A percentile compares a stretch with the other conserved stretches of the same genome.
Conservation (phyloP, 495 filamentous ascomycete genomes). For the Hypomontagnella monticulosa region DNA sequence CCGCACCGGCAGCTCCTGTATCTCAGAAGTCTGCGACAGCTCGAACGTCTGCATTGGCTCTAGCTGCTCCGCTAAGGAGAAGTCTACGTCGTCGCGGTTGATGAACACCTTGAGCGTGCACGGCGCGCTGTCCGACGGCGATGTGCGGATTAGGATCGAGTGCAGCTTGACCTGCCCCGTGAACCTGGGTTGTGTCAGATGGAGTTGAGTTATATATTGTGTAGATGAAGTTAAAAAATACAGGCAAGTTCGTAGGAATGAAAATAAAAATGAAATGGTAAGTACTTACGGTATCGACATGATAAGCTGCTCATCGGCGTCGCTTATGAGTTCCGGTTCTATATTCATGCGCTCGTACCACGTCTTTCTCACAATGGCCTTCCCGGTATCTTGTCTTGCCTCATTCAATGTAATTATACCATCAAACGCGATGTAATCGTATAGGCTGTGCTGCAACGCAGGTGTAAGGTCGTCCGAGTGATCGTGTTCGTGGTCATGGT, state of each 20-base stretch:
- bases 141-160: constrained; percentile 83
- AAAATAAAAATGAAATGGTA: constrained; percentile 14
- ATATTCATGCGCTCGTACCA: constrained; percentile 80
- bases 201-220: constrained; percentile 4
- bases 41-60: constrained; percentile 79
- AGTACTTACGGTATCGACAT: constrained; percentile 85
- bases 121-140: constrained; percentile 75
- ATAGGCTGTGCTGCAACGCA: constrained; percentile 85
- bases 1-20: constrained; percentile 86
- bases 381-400: constrained; percentile 69
- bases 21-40: constrained; percentile 78
- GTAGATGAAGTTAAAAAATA: constrained; percentile 12
- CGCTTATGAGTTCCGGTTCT: constrained; percentile 80
- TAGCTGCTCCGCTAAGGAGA: constrained; percentile 73
- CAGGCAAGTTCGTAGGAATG: constrained; percentile 6
- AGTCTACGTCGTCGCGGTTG: constrained; percentile 89
- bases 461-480: constrained; percentile 92
- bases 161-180: constrained; percentile 93
- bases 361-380: constrained; percentile 83
- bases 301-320: constrained; percentile 91
- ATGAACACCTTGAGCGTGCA: constrained; percentile 82
- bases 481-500: constrained; percentile 65
- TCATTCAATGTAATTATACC: constrained; percentile 89
- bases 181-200: constrained; percentile 69
- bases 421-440: constrained; percentile 90